phyloP scores from a whole-genome alignment of 2,329 filamentous ascomycete species.

The Alternaria incomplexa region DNA sequence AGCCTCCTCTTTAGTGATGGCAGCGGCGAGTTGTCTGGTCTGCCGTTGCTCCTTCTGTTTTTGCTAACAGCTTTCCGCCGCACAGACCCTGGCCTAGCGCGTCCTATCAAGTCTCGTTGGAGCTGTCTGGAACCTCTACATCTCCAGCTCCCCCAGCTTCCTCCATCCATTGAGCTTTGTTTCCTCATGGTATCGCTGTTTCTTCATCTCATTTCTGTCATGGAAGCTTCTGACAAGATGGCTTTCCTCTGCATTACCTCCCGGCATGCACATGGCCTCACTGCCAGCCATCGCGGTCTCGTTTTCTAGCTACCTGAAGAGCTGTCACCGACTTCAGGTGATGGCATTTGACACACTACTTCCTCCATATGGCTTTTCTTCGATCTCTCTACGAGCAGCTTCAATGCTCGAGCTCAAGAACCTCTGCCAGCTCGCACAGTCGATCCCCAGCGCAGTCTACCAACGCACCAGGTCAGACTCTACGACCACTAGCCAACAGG shows the following conservation, averaged over 20 bases:
- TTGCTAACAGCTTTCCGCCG: constrained; percentile 35
- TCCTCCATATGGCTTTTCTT: not conserved
- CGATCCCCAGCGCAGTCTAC: not conserved
- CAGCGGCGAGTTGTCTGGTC: constrained; percentile 29
- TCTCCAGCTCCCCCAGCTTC: not conserved
- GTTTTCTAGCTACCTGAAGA: not conserved
- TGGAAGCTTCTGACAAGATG: not conserved
- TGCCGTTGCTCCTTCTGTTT: constrained; percentile 34
- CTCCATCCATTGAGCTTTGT: not conserved
- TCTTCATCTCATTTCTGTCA: not conserved
- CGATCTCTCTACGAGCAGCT: not conserved
- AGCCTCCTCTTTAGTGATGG: constrained; percentile 35
- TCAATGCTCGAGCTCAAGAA: not conserved
- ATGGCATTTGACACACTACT: not conserved
- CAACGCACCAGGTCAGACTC: not conserved
- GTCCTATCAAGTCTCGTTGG: constrained; percentile 24
- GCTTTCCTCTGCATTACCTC: not conserved
- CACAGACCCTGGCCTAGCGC: constrained; percentile 25
- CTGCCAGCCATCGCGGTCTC: not conserved
- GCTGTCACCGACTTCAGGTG: not conserved
- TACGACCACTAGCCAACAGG: not conserved
- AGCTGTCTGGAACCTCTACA: constrained; percentile 17
- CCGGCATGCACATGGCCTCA: not conserved
- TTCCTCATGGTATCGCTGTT: not conserved
- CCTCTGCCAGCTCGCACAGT: not conserved